These are phyloP conservation scores for Alloteropsis semialata DNA, from an alignment of 176 grass and related monocot genomes.

Conservation along the genomic window DNA sequence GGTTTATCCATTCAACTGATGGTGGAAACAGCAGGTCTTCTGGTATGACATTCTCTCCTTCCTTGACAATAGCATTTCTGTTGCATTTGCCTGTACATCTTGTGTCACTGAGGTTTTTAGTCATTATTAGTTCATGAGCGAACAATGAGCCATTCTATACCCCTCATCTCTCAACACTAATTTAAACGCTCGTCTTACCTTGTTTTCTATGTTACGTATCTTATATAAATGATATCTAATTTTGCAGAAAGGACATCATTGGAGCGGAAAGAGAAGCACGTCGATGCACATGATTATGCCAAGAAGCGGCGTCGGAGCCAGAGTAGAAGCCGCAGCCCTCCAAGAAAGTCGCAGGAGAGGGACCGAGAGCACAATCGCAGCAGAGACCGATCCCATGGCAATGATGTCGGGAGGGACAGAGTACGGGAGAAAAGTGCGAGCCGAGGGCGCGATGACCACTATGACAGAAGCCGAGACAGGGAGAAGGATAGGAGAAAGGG, in stretches of 20 bases:
- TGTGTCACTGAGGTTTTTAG: background rate
- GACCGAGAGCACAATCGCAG: constrained; percentile 58
- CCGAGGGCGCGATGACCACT: constrained; percentile 66
- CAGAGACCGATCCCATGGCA: constrained; percentile 55
- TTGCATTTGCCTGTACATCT: constrained; percentile 19
- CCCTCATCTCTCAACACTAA: too few species aligned
- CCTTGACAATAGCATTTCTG: constrained; percentile 6
- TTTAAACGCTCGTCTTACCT: background rate
- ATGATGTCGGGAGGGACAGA: constrained; percentile 47
- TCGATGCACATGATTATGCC: constrained; percentile 46
- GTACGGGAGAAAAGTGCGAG: constrained; percentile 63
- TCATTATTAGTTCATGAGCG: background rate
- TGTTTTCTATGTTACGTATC: background rate
- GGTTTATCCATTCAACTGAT: constrained; percentile 71
- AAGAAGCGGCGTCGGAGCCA: constrained; percentile 61
- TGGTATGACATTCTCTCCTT: constrained; percentile 54
- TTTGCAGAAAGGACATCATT: constrained; percentile 57
- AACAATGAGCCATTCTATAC: constrained; percentile 1
- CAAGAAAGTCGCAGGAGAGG: constrained; percentile 63
- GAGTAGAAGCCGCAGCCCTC: constrained; percentile 74
- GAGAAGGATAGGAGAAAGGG: constrained; percentile 75
- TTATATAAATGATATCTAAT: background rate
- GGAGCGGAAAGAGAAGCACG: constrained; percentile 64
- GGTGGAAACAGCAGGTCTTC: constrained; percentile 60
- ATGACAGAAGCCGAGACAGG: constrained; percentile 54